Evolutionary conservation across 805 yeast genomes (phyloP), one percentile per base, ranked within the genome.

Genomic region (Monosporozyma servazzii): DNA sequence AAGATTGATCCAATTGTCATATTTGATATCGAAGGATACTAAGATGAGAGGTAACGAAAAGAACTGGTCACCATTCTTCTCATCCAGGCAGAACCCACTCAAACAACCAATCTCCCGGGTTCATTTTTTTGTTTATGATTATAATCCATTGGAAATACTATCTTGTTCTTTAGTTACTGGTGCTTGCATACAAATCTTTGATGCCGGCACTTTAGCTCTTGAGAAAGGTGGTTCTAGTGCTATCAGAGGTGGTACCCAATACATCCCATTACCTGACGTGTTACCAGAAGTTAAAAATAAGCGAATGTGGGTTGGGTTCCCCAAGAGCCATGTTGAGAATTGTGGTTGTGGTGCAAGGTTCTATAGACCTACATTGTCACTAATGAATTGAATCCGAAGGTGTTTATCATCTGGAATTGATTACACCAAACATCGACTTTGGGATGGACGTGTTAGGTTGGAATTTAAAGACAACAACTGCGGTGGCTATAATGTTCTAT

Each of bases 301-400:
- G 40, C 52, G 55, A 20, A 49, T 56, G 31, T 59, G 61, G 61
- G 46, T 59, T 23, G 60, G 61, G 11, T 55, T 59, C 48, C 59
- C 60, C 9, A 55, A 58, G 47, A 44, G 50, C 21, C 59, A 56
- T 42, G 42, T 58, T 17, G 18, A 41, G 15, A 36, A 50, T 21
- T 59, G 55, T 52, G 60, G 61, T 11, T 59, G 63, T 49, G 60
- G 57, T 30, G 18, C n/a, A 5, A 44, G 30, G 36, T 56, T 49
- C 45, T 55, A 55, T 47, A 54, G 63, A 48, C 61, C 63, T 1
- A 54, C 53, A 53, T 47, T 56, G 40, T 45, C 51, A 5, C 23
- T 56, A 13, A 41, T 56, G 20, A n/a, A 48, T 51, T 11, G 56
- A 54, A 44, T 42, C 48, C 27, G 46, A 51, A 20, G 56, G 56